Evolutionary conservation across 176 grass and related monocot species (phyloP).

Genomic region (Raddia guianensis): DNA sequence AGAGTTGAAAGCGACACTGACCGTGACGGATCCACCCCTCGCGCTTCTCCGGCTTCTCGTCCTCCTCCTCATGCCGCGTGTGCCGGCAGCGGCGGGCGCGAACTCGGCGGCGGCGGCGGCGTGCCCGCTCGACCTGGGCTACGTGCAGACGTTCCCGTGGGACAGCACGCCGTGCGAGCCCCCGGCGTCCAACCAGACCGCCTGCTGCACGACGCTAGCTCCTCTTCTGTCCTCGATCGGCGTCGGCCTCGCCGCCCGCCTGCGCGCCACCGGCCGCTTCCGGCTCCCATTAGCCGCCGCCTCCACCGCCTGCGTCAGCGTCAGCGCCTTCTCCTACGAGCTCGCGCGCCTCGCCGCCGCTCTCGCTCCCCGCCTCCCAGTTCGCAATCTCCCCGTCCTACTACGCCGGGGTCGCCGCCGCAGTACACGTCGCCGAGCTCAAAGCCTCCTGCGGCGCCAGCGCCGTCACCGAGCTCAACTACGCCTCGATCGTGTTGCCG

Average conservation of each 20-base stretch:
- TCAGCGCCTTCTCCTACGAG: conserved; percentile 44
- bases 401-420: conserved; percentile 65
- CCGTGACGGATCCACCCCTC: not conserved
- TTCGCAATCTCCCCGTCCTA: conserved; percentile 58
- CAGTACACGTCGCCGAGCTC: conserved; percentile 34
- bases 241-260: conserved; percentile 58
- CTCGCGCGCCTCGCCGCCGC: conserved; percentile 55
- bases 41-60: not conserved
- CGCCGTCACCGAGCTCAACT: too few species aligned
- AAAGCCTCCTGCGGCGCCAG: conserved; percentile 37
- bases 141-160: conserved; percentile 79
- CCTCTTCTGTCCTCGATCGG: conserved; percentile 65
- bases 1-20: too few species aligned
- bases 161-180: conserved; percentile 56
- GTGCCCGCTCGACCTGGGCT: conserved; percentile 79
- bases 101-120: not conserved
- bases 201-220: conserved; percentile 72
- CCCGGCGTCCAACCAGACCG: conserved; percentile 49
- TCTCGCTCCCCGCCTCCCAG: conserved; percentile 52
- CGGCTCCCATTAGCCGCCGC: conserved; percentile 54
- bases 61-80: not conserved
- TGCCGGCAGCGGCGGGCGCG: not conserved
- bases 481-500: not conserved
- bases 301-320: conserved; percentile 58
- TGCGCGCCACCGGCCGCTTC: conserved; percentile 66